Base-by-base conservation (phyloP, 23 red algal species). In the Gracilaria vermiculophylla region DNA sequence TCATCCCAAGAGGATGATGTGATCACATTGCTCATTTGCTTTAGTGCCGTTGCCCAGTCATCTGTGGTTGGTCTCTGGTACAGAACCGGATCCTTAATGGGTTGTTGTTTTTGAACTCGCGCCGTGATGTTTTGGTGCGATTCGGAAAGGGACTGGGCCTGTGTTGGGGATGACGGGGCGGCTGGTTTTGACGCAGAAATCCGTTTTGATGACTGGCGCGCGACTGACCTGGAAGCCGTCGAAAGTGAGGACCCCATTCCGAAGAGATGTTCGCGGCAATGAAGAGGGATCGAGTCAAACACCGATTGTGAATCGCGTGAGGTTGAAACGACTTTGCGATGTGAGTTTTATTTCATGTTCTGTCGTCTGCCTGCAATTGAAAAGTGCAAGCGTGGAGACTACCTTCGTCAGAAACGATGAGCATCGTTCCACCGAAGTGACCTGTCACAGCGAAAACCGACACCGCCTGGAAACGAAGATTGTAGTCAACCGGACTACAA, bases 11-110 rank as follows among this genome's bases (percentile, higher is more conserved):
- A 5, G 16, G 83, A 31, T 25, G 83, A 76, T 21, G 64, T 36
- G 21, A 87, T 87, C 12, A 51, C 64, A 51, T 39, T 32, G 67
- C 57, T 87, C 31, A 87, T 64, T 17, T 62, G 39, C 28, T 42
- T 56, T 17, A 87, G 54, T 29, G 70, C 50, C 14, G 27, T 44
- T 40, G 67, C 83, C 83, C 83, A 87, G 8, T 87, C 83, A 13
- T 54, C 42, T 4, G 21, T 3, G 48, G 83, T 87, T 32, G 64
- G 64, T 11, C 83, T 62, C 35, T 69, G 80, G 47, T 66, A 70
- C 33, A 70, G 33, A 9, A 17, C 24, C 5, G 64, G 31, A 5
- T 70, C 9, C 13, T 70, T 32, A 19, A 1, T 13, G 3, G 33
- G n/a, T 7, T 7, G n/a, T 7, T 21, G 55, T 29, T 21, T 60